phyloP scores from a whole-genome alignment of 129 eudicot genomes.

The Artemisia annua region DNA sequence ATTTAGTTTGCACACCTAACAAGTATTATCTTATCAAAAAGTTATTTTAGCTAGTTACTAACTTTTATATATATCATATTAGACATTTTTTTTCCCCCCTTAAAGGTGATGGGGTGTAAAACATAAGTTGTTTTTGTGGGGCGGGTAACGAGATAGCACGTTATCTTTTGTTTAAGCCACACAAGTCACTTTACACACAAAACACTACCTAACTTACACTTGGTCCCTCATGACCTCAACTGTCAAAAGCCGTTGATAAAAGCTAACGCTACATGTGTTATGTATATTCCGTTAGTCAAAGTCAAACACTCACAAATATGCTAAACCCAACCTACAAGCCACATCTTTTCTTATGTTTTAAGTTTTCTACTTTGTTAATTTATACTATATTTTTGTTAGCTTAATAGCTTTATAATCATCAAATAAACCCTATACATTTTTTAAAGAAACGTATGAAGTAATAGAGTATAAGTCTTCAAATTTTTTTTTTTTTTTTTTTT shows the following conservation, averaged over 20 bases:
- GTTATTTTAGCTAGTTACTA: too few species aligned
- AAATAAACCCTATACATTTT: too few species aligned
- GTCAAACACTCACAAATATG: slow-evolving; percentile 21
- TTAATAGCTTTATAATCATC: too few species aligned
- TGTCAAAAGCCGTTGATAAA: slow-evolving; percentile 22
- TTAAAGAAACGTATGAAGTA: too few species aligned
- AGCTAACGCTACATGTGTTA: slow-evolving; percentile 17
- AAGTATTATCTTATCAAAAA: too few species aligned
- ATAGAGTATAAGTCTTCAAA: too few species aligned
- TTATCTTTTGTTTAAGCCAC: slow-evolving; percentile 38
- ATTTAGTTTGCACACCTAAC: too few species aligned
- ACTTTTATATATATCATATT: too few species aligned
- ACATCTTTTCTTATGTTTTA: slow-evolving; percentile 14
- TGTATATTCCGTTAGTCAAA: slow-evolving; percentile 32
- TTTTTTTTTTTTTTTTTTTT: too few species aligned
- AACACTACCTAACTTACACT: slow-evolving; percentile 13
- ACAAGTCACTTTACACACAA: slow-evolving; percentile 25
- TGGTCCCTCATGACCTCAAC: slow-evolving; percentile 19
- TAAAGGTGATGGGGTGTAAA: slow-evolving; percentile 20
- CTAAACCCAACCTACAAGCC: slow-evolving; percentile 38
- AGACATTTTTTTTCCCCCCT: too few species aligned
- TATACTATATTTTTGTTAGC: too few species aligned
- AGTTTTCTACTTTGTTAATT: neutral
- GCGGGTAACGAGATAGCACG: slow-evolving; percentile 35
- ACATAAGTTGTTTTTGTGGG: slow-evolving; percentile 25